Evolutionary conservation across 148 eudicot genomes (phyloP).

Genomic region (Cornus controversa): DNA sequence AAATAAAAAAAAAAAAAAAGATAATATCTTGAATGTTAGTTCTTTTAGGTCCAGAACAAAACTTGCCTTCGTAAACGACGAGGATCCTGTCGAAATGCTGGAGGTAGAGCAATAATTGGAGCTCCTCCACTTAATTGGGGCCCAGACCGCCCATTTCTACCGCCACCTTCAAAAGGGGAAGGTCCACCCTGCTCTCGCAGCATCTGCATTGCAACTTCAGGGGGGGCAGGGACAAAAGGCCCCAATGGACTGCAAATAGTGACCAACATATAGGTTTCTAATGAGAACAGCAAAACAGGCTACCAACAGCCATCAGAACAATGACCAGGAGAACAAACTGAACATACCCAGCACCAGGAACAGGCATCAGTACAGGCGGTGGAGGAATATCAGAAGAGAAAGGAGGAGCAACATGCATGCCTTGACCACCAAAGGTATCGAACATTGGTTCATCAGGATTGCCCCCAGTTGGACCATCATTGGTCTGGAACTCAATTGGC

Average conservation of each 20-base stretch:
- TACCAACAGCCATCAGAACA: background rate
- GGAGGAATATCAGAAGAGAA: constrained; percentile 84
- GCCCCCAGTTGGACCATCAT: constrained; percentile 58
- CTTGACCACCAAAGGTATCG: constrained; percentile 77
- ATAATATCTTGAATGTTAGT: background rate
- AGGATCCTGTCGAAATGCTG: constrained; percentile 89
- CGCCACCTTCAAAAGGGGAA: constrained; percentile 71
- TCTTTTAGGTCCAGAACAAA: background rate
- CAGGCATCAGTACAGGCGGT: constrained; percentile 92
- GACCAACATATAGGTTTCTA: constrained; percentile 3
- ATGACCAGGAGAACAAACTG: constrained; percentile 7
- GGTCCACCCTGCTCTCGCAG: constrained; percentile 92
- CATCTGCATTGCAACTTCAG: constrained; percentile 97
- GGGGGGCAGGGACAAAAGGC: constrained; percentile 99
- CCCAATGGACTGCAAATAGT: constrained; percentile 77
- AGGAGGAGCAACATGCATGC: constrained; percentile 63
- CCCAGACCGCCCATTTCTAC: constrained; percentile 63
- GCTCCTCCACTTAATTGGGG: constrained; percentile 41
- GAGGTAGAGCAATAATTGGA: constrained; percentile 80
- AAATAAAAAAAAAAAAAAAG: background rate
- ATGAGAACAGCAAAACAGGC: background rate
- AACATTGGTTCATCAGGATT: constrained; percentile 76
- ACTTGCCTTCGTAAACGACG: constrained; percentile 84
- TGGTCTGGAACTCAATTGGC: constrained; percentile 52
- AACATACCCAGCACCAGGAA: constrained; percentile 97